Base-by-base conservation (phyloP, 352 stramenopile species). In the Phytophthora ohioensis region DNA sequence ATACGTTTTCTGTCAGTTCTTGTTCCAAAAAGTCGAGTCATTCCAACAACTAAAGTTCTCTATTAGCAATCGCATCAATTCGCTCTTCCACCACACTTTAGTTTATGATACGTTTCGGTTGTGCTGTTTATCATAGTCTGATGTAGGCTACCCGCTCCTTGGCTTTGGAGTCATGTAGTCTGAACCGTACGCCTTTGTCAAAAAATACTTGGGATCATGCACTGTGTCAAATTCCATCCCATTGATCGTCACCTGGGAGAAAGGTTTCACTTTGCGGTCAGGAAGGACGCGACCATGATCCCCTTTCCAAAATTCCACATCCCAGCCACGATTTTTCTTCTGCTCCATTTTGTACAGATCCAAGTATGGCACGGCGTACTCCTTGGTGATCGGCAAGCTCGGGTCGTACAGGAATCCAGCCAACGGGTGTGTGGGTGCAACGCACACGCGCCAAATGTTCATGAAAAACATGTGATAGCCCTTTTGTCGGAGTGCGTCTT, bases 381-480 rank as follows among this genome's bases (percentile, higher is more conserved):
- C 32, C 21, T 54, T 36, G 5, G 31, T 62, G 7, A 65, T 46
- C 21, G 68, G 57, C 21, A 67, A 45, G 4, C 17, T 69, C 6
- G 68, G 57, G 47, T 83, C 62, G 57, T 83, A 83, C 51, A 83
- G 35, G 10, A 67, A 52, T 13, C 62, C 43, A 21, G 75, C 75
- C 36, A 82, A 43, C n/a, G 75, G 75, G 34, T 82, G 75, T n/a
- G 21, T 27, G 21, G 21, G 21, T 27, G 21, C 21, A 27, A 27
- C 21, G 21, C 21, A 27, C 21, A 27, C 21, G 21, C 21, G 21
- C 21, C 21, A 27, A 27, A 27, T 27, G 21, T 27, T 27, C 21
- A 27, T 27, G 21, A 27, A 27, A 27, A 27, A 27, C 21, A 27
- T 27, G 21, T 27, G 21, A 27, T 27, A 27, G 21, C 21, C 21